These are phyloP conservation scores for Amoebophrya sp. DNA, from an alignment of 169 alveolate species.

Conservation along the genomic window DNA sequence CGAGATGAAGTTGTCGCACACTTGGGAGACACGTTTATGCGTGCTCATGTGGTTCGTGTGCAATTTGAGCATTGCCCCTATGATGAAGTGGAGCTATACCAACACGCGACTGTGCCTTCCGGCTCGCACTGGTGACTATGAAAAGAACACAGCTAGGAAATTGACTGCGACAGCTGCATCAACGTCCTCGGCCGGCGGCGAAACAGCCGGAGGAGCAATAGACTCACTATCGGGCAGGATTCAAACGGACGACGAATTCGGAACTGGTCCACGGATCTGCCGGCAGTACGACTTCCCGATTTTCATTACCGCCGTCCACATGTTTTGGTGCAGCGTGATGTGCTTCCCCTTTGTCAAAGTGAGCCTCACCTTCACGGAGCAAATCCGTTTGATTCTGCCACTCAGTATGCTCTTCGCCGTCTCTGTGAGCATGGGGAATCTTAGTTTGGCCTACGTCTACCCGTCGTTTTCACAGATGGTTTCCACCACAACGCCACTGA, in stretches of 20 bases:
- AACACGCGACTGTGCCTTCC: background rate
- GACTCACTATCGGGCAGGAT: too few relatives aligned
- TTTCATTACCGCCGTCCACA: background rate
- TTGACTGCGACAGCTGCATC: too few relatives aligned
- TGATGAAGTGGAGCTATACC: conserved; percentile 6
- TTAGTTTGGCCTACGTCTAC: background rate
- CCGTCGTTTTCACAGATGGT: conserved; percentile 21
- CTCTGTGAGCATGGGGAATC: background rate
- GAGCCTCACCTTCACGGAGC: too few relatives aligned
- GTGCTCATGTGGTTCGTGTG: background rate
- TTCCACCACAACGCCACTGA: background rate
- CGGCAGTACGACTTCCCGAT: background rate
- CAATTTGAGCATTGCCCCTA: background rate
- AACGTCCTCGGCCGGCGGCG: too few relatives aligned
- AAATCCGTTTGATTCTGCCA: too few relatives aligned
- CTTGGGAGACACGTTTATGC: background rate
- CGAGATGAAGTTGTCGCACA: too few relatives aligned
- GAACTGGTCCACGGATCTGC: background rate
- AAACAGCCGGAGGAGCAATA: too few relatives aligned
- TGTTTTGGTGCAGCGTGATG: background rate
- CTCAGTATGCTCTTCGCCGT: background rate
- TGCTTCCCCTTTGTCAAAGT: background rate
- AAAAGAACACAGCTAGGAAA: too few relatives aligned
- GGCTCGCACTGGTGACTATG: too few relatives aligned
- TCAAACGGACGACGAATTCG: too few relatives aligned